Percentiles rank a stretch among this genome's conserved stretches.
phyloP scores from a whole-genome alignment of 192 early-diverging fungal species.

The Coemansia sp. region DNA sequence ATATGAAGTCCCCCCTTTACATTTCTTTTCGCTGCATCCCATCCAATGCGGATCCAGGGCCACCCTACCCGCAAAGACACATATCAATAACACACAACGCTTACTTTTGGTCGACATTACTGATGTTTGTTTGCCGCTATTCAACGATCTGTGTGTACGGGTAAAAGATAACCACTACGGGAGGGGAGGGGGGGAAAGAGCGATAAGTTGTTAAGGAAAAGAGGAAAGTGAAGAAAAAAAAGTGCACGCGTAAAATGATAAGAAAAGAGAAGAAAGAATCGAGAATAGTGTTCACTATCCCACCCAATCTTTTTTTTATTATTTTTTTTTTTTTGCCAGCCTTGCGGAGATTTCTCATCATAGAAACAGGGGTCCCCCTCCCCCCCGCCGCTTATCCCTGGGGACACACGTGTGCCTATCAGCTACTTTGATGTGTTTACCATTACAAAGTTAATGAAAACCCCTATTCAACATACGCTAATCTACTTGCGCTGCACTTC shows the following conservation, averaged over 20 bases:
- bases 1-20: background rate
- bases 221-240: background rate
- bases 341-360: background rate
- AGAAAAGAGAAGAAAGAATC: background rate
- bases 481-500: constrained; percentile 60
- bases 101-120: constrained; percentile 25
- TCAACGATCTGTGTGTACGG: background rate
- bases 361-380: constrained; percentile 3
- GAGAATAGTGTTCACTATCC: background rate
- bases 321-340: background rate
- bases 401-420: background rate
- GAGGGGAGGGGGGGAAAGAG: background rate
- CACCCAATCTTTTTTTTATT: background rate
- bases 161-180: background rate
- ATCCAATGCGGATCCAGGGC: too few relatives aligned
- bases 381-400: background rate
- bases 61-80: background rate
- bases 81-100: background rate
- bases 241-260: background rate
- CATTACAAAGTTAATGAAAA: background rate
- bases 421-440: background rate
- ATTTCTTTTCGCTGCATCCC: too few relatives aligned
- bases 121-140: background rate
- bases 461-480: too few relatives aligned
- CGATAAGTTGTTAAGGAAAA: background rate